Evolutionary conservation across 1,284 basidiomycete genomes (phyloP).

Genomic region (Naganishia sp.): DNA sequence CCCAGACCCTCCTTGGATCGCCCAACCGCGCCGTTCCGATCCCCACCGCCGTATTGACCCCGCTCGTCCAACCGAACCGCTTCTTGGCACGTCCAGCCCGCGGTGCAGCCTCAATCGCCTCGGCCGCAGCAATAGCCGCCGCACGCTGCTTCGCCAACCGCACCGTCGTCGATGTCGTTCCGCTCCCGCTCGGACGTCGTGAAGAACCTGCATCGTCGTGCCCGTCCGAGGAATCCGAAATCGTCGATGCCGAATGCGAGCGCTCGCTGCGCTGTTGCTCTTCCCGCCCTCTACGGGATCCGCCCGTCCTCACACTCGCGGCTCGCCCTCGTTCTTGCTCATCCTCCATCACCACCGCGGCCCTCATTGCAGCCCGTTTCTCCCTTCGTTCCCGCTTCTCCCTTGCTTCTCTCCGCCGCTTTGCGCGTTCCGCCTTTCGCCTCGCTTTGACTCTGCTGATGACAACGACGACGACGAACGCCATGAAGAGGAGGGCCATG

Average conservation of each 20-base stretch:
- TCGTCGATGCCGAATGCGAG: constrained; percentile 9
- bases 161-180: constrained; percentile 12
- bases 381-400: constrained; percentile 29
- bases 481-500: constrained; percentile 47
- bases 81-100: constrained; percentile 22
- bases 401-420: constrained; percentile 43
- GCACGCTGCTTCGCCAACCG: constrained; percentile 17
- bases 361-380: constrained; percentile 30
- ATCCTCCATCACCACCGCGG: not conserved
- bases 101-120: not conserved
- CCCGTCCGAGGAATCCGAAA: constrained; percentile 18
- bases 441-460: constrained; percentile 46
- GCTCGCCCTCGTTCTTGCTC: not conserved
- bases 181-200: constrained; percentile 5
- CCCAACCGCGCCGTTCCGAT: constrained; percentile 12
- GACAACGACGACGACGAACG: constrained; percentile 46
- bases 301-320: no score
- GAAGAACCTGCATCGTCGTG: constrained; percentile 8
- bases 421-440: constrained; percentile 37
- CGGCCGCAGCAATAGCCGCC: not conserved
- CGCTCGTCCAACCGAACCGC: constrained; percentile 27
- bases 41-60: constrained; percentile 1
- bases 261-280: not conserved
- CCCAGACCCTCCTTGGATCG: constrained; percentile 26
- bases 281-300: no score